Base-by-base conservation (phyloP, 495 filamentous ascomycete species). In the Usnea hakonensis region DNA sequence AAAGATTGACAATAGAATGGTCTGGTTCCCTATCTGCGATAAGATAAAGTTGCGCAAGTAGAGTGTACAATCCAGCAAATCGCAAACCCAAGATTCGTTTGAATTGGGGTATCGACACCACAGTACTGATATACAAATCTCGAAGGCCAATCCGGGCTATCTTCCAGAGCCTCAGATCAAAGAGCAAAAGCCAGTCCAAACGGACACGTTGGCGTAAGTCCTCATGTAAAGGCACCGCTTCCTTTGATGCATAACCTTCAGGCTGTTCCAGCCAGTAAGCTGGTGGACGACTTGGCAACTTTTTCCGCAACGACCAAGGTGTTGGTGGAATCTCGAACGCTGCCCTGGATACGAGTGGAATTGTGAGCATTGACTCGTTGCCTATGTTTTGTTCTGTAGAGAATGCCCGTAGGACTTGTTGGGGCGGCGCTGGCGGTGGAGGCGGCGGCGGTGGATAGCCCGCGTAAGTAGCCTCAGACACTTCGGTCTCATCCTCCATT, bases 1-100 rank as follows among this genome's bases (percentile, higher is more conserved):
- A 96, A 52, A 97, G 82, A 69, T 95, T 97, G 77, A 99, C 95
- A 69, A 99, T 97, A 5, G 94, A 97, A 71, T 97, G 92, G 67
- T 99, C 94, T 0, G 94, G 93, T 69, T 99, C 94, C 56, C 94
- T 82, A 69, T 99, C 94, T 6, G 94, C 92, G 67, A 99, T 92
- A 19, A 99, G 83, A 71, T 97, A 99, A 1, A 99, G 75, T 71
- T 99, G 91, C 7, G 94, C 91, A 36, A 99, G 78, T 4, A 87
- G 87, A 9, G 92, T 97, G 71, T 99, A 99, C 37, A 99, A 77
- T 0, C 91, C 90, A 61, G 95, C 90, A 70, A 99, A 90, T 13
- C 94, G 84, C 54, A 99, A 77, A 13, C 92, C 91, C 60, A 99
- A 81, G 33, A 99, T 84, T n/a, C 95, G 86, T 77, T 97, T 99